These are phyloP conservation scores for Auriscalpium microsporum DNA, from an alignment of 768 basidiomycete species.

Conservation along the genomic window DNA sequence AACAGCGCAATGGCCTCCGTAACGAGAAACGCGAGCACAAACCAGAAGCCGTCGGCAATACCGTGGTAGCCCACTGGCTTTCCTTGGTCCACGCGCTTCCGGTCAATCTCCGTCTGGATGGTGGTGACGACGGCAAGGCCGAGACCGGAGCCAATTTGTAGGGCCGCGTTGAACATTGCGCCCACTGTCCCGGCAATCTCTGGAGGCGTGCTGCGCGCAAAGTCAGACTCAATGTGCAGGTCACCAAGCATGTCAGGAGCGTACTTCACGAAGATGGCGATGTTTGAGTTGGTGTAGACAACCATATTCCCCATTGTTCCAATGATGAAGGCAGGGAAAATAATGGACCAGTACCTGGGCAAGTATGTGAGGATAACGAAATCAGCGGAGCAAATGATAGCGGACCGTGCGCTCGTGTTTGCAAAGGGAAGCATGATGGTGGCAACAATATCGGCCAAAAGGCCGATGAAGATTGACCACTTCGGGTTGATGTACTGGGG, in stretches of 20 bases:
- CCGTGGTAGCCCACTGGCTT: constrained; percentile 7
- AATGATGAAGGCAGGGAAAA: constrained; percentile 33
- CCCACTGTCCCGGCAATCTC: constrained; percentile 37
- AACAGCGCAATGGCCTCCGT: constrained; percentile 19
- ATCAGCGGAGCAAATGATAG: too few species aligned
- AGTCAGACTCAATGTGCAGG: constrained; percentile 27
- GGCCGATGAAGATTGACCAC: not conserved
- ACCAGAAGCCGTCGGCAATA: constrained; percentile 26
- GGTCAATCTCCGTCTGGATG: constrained; percentile 34
- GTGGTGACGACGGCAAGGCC: constrained; percentile 34
- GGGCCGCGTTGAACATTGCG: constrained; percentile 41
- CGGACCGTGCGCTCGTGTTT: not conserved
- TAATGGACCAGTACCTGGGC: constrained; percentile 29
- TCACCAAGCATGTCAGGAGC: not conserved
- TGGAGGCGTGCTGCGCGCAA: constrained; percentile 32
- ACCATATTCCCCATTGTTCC: constrained; percentile 22
- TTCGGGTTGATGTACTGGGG: not conserved
- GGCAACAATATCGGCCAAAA: not conserved
- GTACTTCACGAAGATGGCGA: not conserved
- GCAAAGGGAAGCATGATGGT: not conserved
- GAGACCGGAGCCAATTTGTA: constrained; percentile 38
- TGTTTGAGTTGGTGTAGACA: constrained; percentile 30
- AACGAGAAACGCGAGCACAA: constrained; percentile 27
- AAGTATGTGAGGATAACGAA: too few species aligned
- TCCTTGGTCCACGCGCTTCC: constrained; percentile 12